Evolutionary conservation across 2,329 filamentous ascomycete species (phyloP).

Genomic region (Fusarium sp.): DNA sequence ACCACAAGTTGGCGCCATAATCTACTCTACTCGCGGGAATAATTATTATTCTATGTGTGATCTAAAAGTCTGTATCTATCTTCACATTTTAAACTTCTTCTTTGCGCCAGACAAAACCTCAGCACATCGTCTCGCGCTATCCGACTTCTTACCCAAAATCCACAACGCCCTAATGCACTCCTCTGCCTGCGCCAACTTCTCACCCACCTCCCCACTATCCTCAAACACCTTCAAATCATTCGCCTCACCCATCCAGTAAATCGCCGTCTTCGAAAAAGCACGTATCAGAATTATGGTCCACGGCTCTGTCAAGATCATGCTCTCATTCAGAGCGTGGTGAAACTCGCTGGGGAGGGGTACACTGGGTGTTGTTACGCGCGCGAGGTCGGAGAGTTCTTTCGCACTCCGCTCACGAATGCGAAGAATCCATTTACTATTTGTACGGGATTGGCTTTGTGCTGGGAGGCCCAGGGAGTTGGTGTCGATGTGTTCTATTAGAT

Average conservation of each 20-base stretch:
- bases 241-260: slow-evolving; percentile 50
- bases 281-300: slow-evolving; percentile 67
- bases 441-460: slow-evolving; percentile 39
- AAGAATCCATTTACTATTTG: slow-evolving; percentile 49
- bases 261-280: slow-evolving; percentile 60
- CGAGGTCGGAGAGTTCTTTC: slow-evolving; percentile 59
- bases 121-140: slow-evolving; percentile 51
- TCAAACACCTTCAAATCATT: slow-evolving; percentile 39
- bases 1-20: too few species aligned
- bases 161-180: slow-evolving; percentile 64
- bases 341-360: slow-evolving; percentile 52
- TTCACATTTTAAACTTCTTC: not conserved
- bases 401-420: slow-evolving; percentile 58
- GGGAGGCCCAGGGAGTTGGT: slow-evolving; percentile 43
- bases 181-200: slow-evolving; percentile 54
- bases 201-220: slow-evolving; percentile 39
- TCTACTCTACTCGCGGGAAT: not conserved
- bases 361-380: slow-evolving; percentile 55
- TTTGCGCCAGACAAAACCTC: slow-evolving; percentile 26
- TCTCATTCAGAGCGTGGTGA: slow-evolving; percentile 64
- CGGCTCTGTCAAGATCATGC: slow-evolving; percentile 66
- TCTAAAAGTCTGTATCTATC: not conserved
- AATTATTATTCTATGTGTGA: not conserved
- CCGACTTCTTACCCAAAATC: slow-evolving; percentile 65
- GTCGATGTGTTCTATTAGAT: slow-evolving; percentile 64